Conservation (phyloP, 257 asterid genomes). For the Penstemon eatonii region DNA sequence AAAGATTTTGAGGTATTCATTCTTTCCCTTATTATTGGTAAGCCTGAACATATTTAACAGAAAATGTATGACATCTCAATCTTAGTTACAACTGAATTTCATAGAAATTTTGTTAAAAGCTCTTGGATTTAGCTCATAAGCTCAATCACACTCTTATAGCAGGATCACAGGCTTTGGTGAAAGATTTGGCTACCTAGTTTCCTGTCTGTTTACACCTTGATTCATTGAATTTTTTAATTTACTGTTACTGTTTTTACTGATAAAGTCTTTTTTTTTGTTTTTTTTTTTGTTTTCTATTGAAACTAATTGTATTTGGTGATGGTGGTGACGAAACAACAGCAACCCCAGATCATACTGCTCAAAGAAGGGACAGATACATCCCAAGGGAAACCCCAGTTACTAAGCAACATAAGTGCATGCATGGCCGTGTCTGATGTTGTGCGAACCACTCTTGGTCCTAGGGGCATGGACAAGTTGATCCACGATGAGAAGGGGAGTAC, state of each 20-base stretch:
- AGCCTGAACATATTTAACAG: not conserved
- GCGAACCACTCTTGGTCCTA: constrained; percentile 90
- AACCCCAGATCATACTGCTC: constrained; percentile 96
- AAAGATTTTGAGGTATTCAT: too few species aligned
- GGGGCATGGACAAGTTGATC: constrained; percentile 99
- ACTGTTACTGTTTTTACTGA: constrained; percentile 6
- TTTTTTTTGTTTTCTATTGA: constrained; percentile 1
- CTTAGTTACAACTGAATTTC: not conserved
- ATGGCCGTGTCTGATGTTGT: constrained; percentile 89
- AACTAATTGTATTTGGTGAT: constrained; percentile 6
- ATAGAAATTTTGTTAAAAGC: not conserved
- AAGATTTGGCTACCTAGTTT: not conserved
- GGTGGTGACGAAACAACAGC: constrained; percentile 50
- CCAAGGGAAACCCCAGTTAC: constrained; percentile 91
- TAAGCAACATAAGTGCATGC: constrained; percentile 97
- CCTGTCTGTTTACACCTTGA: constrained; percentile 4
- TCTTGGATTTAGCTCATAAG: not conserved
- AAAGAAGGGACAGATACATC: constrained; percentile 99
- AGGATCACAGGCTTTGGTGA: not conserved
- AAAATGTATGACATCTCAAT: not conserved
- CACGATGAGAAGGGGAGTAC: constrained; percentile 98
- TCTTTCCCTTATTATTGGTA: not conserved
- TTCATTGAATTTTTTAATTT: not conserved
- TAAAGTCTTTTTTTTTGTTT: not conserved
- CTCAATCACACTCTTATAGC: not conserved